Evolutionary conservation across 2,329 filamentous ascomycete species (phyloP), one percentile per base, ranked within the genome.

Genomic region (Penicillium sp.): DNA sequence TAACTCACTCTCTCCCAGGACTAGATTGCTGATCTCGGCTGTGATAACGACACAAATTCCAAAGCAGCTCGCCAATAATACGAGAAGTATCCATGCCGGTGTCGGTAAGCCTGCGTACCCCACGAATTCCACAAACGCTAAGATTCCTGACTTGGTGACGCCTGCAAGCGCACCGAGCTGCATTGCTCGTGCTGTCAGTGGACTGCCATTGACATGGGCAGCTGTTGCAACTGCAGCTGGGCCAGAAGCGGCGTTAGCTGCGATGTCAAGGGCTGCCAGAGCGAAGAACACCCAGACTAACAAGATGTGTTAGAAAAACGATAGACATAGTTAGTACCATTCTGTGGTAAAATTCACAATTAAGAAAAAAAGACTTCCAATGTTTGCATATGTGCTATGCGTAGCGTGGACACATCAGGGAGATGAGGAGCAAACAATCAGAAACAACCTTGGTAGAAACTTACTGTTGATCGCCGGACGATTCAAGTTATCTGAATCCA

Each of bases 191-290:
- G 45, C 55, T 10, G 58, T 60, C 27, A 58, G 34, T 9, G 45
- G 34, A 9, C 43, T 52, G 16, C 58, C 56, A 44, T 55, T 58
- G n/a, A 60, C 50, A 40, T 60, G 56, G 1, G 53, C 24, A 3
- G 56, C 58, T 13, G 58, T 60, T 13, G 58, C 58, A 11, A 58
- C 58, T 24, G 58, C 58, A 14, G 58, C 58, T 34, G 58, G 58
- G 3, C 58, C 58, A 4, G 58, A 56, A 9, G 58, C 58, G 7
- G 56, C 58, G 8, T 60, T 60, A 27, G 38, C 53, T 43, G 56
- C 58, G 13, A 60, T 41, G 16, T 60, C 58, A 18, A 60, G 50
- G 13, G 53, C 56, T 4, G 58, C 58, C 3, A 60, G 56, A 16
- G 56, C 56, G 34, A 60, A 58, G 34, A 60, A 60, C 2, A 34